Conservation (phyloP, 2,329 filamentous ascomycete species). For the Podosphaera xanthii region DNA sequence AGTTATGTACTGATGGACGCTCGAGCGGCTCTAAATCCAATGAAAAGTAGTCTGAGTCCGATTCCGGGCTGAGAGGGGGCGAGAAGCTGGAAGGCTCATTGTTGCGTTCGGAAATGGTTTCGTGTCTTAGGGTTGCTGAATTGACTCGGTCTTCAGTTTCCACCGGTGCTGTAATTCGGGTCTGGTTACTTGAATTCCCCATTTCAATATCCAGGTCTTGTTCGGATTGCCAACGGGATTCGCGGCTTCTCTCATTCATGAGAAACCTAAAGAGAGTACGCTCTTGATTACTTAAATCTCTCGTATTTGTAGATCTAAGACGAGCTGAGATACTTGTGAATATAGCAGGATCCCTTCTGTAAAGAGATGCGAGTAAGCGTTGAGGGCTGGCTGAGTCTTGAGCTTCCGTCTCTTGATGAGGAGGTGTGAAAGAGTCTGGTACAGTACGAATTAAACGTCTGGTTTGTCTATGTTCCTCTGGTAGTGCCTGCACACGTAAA, state of each 20-base stretch:
- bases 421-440: slow-evolving; percentile 23
- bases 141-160: slow-evolving; percentile 8
- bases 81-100: slow-evolving; percentile 10
- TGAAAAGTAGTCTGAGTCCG: slow-evolving; percentile 9
- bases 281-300: slow-evolving; percentile 15
- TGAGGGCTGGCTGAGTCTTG: slow-evolving; percentile 1
- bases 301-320: slow-evolving; percentile 8
- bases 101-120: slow-evolving; percentile 10
- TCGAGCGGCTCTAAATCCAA: slow-evolving; percentile 22
- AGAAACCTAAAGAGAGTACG: slow-evolving; percentile 14
- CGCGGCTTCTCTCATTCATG: slow-evolving; percentile 17
- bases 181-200: slow-evolving; percentile 8
- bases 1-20: slow-evolving; percentile 3
- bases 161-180: slow-evolving; percentile 10
- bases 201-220: slow-evolving; percentile 7
- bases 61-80: slow-evolving; percentile 3
- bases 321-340: slow-evolving; percentile 3
- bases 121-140: slow-evolving; percentile 3
- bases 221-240: slow-evolving; percentile 12
- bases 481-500: background rate
- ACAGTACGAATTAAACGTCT: background rate
- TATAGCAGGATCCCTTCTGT: slow-evolving; percentile 5
- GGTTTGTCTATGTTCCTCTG: background rate
- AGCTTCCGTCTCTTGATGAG: slow-evolving; percentile 2
- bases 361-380: background rate